Evolutionary conservation across 108 stramenopile genomes (phyloP), one percentile per base, ranked within the genome.

Genomic region (Phaeodactylum tricornutum): DNA sequence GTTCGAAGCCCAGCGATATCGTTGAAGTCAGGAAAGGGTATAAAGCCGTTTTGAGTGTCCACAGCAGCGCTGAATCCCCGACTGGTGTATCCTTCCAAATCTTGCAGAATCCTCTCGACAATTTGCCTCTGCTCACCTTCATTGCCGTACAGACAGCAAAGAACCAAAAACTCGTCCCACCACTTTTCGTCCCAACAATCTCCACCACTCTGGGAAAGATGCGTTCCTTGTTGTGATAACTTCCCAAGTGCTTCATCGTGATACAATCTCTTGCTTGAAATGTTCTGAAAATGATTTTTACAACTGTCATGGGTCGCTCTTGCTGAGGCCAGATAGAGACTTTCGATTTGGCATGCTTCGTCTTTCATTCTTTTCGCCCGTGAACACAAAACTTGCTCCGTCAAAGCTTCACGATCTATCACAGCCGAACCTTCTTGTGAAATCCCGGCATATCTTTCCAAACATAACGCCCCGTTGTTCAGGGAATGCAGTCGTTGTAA

Each of bases 401-500:
- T 19, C 15, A 5, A 11, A 4, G 31, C 34, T 4, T 55, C 40
- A 4, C 32, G 9, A 8, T 47, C 45, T 4, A 23, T 17, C 7
- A 3, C 6, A 16, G 12, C 8, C 8, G 3, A 16, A 28, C 4
- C 39, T 16, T 36, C 52, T 9, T 43, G 36, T 15, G 53, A 48
- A 2, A 59, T 33, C 19, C 52, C 29, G 7, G 67, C 56, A n/a
- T n/a, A n/a, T n/a, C n/a, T n/a, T n/a, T n/a, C n/a, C n/a, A n/a
- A n/a, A n/a, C n/a, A n/a, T n/a, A n/a, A n/a, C n/a, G n/a, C n/a
- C n/a, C n/a, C n/a, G 59, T 83, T 83, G 59, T 71, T 66, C 6
- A 83, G 42, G 8, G 55, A 50, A 37, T 83, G 81, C 23, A 79
- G 68, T 29, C 64, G 39, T 27, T 79, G 81, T 5, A 83, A 54